Percentiles rank a stretch among this genome's conserved stretches.
Evolutionary conservation across 345 rosid species (phyloP).

Genomic region (Capsella bursapastoris): DNA sequence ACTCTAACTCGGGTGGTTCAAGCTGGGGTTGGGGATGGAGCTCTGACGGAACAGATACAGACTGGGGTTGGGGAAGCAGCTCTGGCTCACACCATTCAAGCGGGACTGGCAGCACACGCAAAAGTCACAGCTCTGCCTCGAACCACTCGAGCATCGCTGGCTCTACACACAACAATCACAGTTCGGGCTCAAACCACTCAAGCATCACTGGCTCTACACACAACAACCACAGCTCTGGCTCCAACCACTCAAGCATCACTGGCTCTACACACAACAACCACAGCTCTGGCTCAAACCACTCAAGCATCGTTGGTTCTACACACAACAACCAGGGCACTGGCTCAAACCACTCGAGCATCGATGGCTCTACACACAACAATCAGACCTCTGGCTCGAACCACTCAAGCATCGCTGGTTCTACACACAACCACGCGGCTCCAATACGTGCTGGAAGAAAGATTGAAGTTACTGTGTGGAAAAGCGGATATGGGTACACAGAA

Average conservation of each 20-base stretch:
- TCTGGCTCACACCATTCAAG: constrained; percentile 22
- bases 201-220: neutral
- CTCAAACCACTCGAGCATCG: constrained; percentile 16
- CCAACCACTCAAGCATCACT: constrained; percentile 8
- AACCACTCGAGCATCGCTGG: constrained; percentile 11
- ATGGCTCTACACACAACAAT: constrained; percentile 5
- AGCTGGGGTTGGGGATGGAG: constrained; percentile 33
- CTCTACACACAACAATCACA: constrained; percentile 1
- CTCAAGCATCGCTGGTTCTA: constrained; percentile 6
- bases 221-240: neutral
- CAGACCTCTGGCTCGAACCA: constrained; percentile 9
- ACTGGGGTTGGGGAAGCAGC: constrained; percentile 25
- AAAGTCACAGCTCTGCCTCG: neutral
- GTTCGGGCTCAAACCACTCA: constrained; percentile 11
- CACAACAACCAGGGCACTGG: neutral
- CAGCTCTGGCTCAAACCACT: neutral
- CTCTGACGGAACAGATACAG: constrained; percentile 5
- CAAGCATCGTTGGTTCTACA: neutral
- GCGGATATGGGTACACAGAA: neutral
- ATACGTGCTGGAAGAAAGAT: neutral
- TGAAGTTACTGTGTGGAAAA: neutral
- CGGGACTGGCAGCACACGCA: constrained; percentile 13
- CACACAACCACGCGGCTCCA: constrained; percentile 2
- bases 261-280: constrained; percentile 2
- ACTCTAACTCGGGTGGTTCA: constrained; percentile 11